Percentiles rank a stretch among this genome's conserved stretches.
Conservation (phyloP, 176 grass and related monocot genomes). For the Musa itinerans region DNA sequence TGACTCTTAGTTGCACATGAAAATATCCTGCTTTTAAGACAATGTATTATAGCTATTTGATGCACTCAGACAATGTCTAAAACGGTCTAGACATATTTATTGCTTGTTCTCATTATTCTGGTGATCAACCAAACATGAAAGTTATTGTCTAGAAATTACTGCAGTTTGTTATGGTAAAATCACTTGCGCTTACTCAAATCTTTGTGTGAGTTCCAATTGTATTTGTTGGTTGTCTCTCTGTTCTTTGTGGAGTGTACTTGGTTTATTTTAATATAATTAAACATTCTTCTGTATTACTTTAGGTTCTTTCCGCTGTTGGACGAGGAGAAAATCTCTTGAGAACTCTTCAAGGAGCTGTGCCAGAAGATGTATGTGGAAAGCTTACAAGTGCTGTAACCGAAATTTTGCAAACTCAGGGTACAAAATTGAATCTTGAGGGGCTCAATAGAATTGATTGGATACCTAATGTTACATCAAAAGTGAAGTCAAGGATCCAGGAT, state of each 20-base stretch:
- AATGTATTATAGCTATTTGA: neutral
- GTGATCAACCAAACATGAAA: neutral
- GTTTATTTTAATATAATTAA: neutral
- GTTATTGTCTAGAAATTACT: neutral
- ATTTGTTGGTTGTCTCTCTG: neutral
- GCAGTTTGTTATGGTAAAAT: too few species aligned
- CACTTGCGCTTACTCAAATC: too few species aligned
- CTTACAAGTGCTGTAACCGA: slow-evolving; percentile 53
- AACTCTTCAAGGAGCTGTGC: slow-evolving; percentile 93
- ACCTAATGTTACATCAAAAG: slow-evolving; percentile 28
- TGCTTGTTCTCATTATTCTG: neutral
- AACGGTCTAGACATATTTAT: neutral
- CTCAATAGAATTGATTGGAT: slow-evolving; percentile 44
- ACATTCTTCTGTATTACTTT: slow-evolving; percentile 11
- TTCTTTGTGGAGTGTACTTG: neutral
- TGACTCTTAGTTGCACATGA: neutral
- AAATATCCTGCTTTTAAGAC: neutral
- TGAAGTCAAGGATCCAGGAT: slow-evolving; percentile 38
- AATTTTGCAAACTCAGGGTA: slow-evolving; percentile 58
- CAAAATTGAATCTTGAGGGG: slow-evolving; percentile 53
- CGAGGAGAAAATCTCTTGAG: slow-evolving; percentile 76
- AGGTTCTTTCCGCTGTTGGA: slow-evolving; percentile 79
- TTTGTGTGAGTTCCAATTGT: too few species aligned
- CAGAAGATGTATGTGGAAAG: slow-evolving; percentile 90
- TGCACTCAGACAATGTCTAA: neutral